These are phyloP conservation scores for Croton laevigatus DNA, from an alignment of 441 rosid genomes.

Conservation along the genomic window DNA sequence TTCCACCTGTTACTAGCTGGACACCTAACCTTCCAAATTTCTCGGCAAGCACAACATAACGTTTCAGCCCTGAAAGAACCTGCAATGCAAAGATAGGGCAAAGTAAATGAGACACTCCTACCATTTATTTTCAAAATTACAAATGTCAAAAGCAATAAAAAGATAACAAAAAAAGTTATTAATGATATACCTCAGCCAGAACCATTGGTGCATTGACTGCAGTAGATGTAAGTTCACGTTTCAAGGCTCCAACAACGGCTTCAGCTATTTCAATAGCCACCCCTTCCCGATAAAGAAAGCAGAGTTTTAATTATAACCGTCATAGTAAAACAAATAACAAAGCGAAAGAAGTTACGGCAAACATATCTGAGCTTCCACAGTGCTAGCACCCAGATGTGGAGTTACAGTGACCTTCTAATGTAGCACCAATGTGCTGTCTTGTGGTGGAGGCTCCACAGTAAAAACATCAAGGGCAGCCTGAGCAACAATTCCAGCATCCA, in stretches of 20 bases:
- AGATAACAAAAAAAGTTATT: neutral
- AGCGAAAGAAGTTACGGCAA: neutral
- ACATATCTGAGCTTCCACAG: conserved; percentile 88
- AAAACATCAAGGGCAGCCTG: conserved; percentile 99
- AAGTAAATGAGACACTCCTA: neutral
- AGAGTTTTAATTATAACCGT: conserved; percentile 7
- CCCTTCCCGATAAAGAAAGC: conserved; percentile 62
- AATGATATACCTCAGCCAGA: conserved; percentile 68
- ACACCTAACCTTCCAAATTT: conserved; percentile 88
- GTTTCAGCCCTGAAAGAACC: conserved; percentile 84
- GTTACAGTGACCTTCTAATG: conserved; percentile 85
- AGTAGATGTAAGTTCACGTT: conserved; percentile 94
- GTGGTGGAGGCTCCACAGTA: conserved; percentile 73
- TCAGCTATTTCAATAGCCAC: conserved; percentile 97
- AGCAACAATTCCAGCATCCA: conserved; percentile 83
- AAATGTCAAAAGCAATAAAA: neutral
- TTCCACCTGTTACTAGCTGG: conserved; percentile 86
- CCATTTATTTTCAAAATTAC: too few relatives aligned
- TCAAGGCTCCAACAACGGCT: conserved; percentile 93
- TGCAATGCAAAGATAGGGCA: conserved; percentile 21
- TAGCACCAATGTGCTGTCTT: conserved; percentile 76
- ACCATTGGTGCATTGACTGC: conserved; percentile 99
- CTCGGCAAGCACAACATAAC: conserved; percentile 75
- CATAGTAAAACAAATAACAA: conserved; percentile 3
- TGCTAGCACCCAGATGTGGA: conserved; percentile 98